A percentile compares a stretch with the other conserved stretches of the same genome.
Conservation (phyloP, 345 rosid species). For the Lumnitzera racemosa region DNA sequence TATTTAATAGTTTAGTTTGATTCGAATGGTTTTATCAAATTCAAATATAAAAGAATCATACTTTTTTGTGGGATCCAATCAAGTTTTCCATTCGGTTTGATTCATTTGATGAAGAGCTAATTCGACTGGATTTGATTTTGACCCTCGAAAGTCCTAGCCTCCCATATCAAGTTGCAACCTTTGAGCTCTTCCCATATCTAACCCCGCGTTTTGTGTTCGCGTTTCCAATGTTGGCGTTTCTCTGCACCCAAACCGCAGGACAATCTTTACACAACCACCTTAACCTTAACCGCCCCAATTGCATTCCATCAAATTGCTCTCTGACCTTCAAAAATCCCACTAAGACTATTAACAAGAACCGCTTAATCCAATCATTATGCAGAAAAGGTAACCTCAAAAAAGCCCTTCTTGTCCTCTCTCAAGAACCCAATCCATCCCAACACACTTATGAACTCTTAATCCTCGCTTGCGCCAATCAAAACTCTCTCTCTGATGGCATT, state of each 20-base stretch:
- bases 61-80: too few species aligned
- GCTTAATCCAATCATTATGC: conserved; percentile 54
- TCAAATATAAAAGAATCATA: too few species aligned
- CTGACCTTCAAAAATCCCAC: conserved; percentile 18
- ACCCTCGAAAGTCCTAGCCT: too few species aligned
- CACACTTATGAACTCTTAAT: conserved; percentile 79
- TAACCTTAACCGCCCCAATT: conserved; percentile 15
- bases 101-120: too few species aligned
- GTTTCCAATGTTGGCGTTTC: conserved; percentile 50
- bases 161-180: neutral
- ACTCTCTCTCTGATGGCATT: conserved; percentile 50
- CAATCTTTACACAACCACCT: conserved; percentile 11
- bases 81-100: too few species aligned
- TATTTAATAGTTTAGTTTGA: too few species aligned
- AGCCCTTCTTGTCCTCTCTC: conserved; percentile 59
- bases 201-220: too few species aligned
- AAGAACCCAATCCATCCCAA: conserved; percentile 58
- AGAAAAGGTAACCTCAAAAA: conserved; percentile 61
- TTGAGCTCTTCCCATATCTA: neutral
- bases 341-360: conserved; percentile 30
- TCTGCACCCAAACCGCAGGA: conserved; percentile 23
- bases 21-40: too few species aligned
- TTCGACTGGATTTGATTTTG: too few species aligned
- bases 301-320: conserved; percentile 19
- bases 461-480: conserved; percentile 51